Evolutionary conservation across 129 eudicot genomes (phyloP), one percentile per base, ranked within the genome.

Genomic region (Oenanthe sinensis): DNA sequence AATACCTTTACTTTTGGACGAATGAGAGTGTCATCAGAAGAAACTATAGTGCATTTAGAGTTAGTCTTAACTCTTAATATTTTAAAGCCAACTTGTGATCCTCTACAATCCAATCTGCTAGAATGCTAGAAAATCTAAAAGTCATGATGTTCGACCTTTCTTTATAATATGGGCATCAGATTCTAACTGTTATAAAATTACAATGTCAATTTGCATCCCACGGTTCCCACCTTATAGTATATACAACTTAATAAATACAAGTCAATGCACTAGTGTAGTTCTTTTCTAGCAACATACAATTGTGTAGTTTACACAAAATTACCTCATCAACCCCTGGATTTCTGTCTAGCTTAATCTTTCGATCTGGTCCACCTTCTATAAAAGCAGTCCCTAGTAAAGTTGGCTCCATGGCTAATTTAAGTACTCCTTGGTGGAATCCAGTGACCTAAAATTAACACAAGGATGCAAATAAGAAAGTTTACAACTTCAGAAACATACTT

Each of bases 391-490:
- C 91, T 20, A 96, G 81, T 48, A 96, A 83, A 10, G 95, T 84
- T n/a, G 99, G 99, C 78, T 96, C 99, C 99, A 96, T 96, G 13
- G 99, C 99, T 79, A 96, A 82, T 73, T 92, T 92, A 73, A 96
- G 88, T 73, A 96, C 82, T 74, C 99, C 99, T 82, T 96, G 97
- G 79, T 89, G 97, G 76, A 96, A 96, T 43, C 99, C 99, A 82
- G 26, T 84, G 74, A 92, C 84, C 99, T 92, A 81, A 28, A 75
- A 36, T 54, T 68, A 70, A 60, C 58, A 85, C 19, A 75, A 50
- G 72, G 12, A 72, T 80, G 65, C 24, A 67, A 70, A 79, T 71
- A 24, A 30, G 52, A 52, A 55, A 37, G 33, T n/a, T 58, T 65
- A 13, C 45, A 42, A 36, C 71, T 79, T 49, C 48, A 80, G 28